phyloP scores from a whole-genome alignment of 2,329 filamentous ascomycete species.

The Diaporthe ampelina region DNA sequence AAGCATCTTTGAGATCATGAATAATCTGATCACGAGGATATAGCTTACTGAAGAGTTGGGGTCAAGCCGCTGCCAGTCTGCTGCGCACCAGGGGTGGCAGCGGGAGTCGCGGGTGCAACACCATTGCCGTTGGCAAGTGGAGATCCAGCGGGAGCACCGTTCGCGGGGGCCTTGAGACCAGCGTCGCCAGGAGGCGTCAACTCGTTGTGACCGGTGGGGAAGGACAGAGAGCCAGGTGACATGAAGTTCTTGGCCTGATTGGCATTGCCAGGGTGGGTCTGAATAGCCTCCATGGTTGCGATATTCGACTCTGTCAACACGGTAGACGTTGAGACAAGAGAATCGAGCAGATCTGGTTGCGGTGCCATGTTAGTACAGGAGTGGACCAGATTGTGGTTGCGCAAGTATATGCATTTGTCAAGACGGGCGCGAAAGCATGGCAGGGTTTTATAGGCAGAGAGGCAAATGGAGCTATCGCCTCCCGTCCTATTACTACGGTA shows the following conservation, averaged over 20 bases:
- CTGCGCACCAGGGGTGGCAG: constrained; percentile 87
- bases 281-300: constrained; percentile 85
- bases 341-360: constrained; percentile 48
- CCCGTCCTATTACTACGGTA: constrained; percentile 28
- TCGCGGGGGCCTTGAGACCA: constrained; percentile 70
- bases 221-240: constrained; percentile 91
- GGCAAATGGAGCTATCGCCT: constrained; percentile 1
- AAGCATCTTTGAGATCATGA: constrained; percentile 64
- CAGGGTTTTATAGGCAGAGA: background rate
- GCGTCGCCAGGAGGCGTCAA: constrained; percentile 84
- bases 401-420: background rate
- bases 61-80: constrained; percentile 90
- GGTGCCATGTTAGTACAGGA: constrained; percentile 8
- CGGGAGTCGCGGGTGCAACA: constrained; percentile 91
- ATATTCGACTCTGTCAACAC: constrained; percentile 3
- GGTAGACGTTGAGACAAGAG: constrained; percentile 9
- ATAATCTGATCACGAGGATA: constrained; percentile 52
- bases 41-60: constrained; percentile 97
- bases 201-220: constrained; percentile 86
- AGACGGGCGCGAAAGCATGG: background rate
- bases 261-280: constrained; percentile 91
- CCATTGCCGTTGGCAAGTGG: constrained; percentile 78
- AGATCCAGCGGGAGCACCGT: constrained; percentile 65
- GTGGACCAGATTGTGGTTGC: background rate
- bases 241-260: constrained; percentile 97